Evolutionary conservation across 352 stramenopile species (phyloP).

Genomic region (Phytophthora quininea): DNA sequence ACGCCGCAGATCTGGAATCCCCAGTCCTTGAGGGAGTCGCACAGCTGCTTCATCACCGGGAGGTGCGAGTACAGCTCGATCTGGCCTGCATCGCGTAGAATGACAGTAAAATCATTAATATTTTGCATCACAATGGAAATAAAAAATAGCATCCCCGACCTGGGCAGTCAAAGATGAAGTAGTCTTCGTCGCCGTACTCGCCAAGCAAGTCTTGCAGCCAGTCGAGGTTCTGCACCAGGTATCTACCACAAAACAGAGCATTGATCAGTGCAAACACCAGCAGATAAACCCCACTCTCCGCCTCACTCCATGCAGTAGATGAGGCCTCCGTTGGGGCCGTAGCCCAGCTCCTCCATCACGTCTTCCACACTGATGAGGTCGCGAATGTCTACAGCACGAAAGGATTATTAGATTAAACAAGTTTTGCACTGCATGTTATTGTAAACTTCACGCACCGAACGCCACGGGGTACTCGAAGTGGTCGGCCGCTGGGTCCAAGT

Average conservation of each 20-base stretch:
- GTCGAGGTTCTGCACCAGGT: conserved; percentile 94
- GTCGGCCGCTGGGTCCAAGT: conserved; percentile 96
- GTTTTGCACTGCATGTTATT: conserved; percentile 2
- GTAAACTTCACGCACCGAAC: conserved; percentile 64
- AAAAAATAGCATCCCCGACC: conserved; percentile 53
- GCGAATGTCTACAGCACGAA: conserved; percentile 81
- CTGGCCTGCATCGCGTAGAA: conserved; percentile 60
- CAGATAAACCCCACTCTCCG: conserved; percentile 21
- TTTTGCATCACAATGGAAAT: background rate
- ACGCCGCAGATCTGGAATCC: conserved; percentile 90
- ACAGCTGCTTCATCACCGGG: conserved; percentile 91
- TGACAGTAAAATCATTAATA: conserved; percentile 5
- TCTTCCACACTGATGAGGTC: conserved; percentile 96
- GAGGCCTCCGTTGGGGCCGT: conserved; percentile 98
- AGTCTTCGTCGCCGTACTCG: conserved; percentile 93
- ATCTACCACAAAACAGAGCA: conserved; percentile 39
- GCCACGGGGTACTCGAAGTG: conserved; percentile 89
- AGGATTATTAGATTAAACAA: conserved; percentile 17
- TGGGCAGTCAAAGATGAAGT: conserved; percentile 99
- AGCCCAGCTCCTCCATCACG: conserved; percentile 97
- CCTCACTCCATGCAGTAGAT: conserved; percentile 99
- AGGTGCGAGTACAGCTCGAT: conserved; percentile 93
- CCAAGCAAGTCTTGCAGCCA: conserved; percentile 95
- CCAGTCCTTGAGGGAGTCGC: conserved; percentile 83
- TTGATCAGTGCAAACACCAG: conserved; percentile 7